These are phyloP conservation scores for Balakata baccata DNA, from an alignment of 345 rosid genomes.

Conservation along the genomic window DNA sequence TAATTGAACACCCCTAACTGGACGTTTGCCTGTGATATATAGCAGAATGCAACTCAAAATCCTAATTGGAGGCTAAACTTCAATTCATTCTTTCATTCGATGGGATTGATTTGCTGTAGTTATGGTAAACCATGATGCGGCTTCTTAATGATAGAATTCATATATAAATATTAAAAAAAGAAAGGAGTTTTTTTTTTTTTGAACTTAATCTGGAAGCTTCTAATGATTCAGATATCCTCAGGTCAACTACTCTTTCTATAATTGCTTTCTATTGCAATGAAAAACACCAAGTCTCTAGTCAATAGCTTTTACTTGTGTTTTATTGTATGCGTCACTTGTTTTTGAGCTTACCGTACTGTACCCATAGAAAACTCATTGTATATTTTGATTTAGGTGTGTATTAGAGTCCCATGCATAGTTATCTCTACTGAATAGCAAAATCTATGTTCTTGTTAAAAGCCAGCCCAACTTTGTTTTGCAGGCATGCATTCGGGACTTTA, in stretches of 20 bases:
- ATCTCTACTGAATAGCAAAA: not conserved
- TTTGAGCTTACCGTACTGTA: not conserved
- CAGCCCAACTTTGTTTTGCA: slow-evolving; percentile 18
- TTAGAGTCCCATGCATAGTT: too few species aligned
- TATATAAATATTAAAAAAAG: too few species aligned
- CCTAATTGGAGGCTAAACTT: not conserved
- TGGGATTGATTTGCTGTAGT: not conserved
- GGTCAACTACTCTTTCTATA: not conserved
- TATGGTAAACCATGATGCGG: not conserved
- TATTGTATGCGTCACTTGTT: not conserved
- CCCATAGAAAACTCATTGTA: not conserved
- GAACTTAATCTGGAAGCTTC: not conserved
- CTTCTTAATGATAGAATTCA: too few species aligned
- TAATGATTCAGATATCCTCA: not conserved
- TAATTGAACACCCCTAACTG: too few species aligned
- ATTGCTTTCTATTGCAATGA: not conserved
- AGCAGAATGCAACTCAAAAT: not conserved
- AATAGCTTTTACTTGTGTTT: not conserved
- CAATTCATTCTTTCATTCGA: not conserved
- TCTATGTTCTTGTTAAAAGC: slow-evolving; percentile 6
- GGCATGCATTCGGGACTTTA: slow-evolving; percentile 64
- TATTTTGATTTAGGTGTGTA: too few species aligned
- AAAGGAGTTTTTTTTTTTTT: not conserved
- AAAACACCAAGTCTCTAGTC: not conserved
- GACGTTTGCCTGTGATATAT: not conserved